phyloP scores from a whole-genome alignment of 176 grass and related monocot species.

The Oryza brachyantha region DNA sequence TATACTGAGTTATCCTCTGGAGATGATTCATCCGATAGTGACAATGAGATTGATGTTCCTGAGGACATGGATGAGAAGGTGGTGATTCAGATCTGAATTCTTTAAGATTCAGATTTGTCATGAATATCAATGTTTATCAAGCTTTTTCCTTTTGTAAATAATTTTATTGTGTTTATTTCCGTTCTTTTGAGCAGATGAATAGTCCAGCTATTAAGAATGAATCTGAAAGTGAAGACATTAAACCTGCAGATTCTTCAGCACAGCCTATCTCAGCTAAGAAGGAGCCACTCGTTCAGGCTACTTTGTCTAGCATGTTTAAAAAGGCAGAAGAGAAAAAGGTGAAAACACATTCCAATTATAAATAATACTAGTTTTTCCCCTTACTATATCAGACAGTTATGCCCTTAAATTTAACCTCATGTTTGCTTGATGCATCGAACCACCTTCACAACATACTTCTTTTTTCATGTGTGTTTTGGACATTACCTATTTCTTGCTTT shows the following conservation, averaged over 20 bases:
- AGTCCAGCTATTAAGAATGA: slow-evolving; percentile 34
- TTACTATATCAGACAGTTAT: not conserved
- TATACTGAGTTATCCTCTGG: slow-evolving; percentile 63
- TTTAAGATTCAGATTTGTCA: slow-evolving; percentile 24
- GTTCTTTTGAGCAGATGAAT: slow-evolving; percentile 22
- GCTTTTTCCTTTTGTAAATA: not conserved
- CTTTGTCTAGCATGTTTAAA: slow-evolving; percentile 72
- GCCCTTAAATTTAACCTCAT: not conserved
- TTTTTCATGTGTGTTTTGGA: not conserved
- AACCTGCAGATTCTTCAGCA: slow-evolving; percentile 30
- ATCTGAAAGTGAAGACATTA: slow-evolving; percentile 36
- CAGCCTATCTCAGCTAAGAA: slow-evolving; percentile 44
- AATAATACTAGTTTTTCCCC: not conserved
- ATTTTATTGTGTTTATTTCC: slow-evolving; percentile 12
- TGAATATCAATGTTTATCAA: slow-evolving; percentile 22
- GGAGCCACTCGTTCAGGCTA: slow-evolving; percentile 72
- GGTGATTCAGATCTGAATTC: not conserved
- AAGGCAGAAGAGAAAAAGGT: slow-evolving; percentile 70
- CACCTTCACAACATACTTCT: not conserved
- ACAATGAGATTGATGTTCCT: slow-evolving; percentile 46
- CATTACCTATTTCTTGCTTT: not conserved
- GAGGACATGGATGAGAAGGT: slow-evolving; percentile 44
- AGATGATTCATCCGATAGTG: slow-evolving; percentile 47
- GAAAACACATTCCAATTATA: not conserved
- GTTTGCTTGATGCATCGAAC: not conserved